These are phyloP conservation scores for Fusarium mexicanum DNA, from an alignment of 2,329 filamentous ascomycete species.

Conservation along the genomic window DNA sequence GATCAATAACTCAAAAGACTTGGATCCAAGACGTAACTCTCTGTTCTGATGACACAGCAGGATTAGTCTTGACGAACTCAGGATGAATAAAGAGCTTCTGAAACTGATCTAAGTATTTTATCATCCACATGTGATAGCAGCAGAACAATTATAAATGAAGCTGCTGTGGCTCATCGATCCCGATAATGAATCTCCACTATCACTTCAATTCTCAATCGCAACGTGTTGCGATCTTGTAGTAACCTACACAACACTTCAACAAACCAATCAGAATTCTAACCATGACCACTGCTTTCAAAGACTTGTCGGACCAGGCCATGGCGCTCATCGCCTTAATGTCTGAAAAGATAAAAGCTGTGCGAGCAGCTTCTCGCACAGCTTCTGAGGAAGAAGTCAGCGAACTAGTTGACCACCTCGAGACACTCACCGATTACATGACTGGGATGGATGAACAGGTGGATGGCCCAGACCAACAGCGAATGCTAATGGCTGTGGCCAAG, in stretches of 20 bases:
- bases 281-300: no score
- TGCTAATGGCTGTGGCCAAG: background rate
- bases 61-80: background rate
- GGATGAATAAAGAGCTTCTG: background rate
- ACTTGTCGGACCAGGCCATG: background rate
- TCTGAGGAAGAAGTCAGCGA: background rate
- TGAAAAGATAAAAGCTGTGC: background rate
- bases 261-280: background rate
- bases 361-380: no score
- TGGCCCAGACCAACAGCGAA: background rate
- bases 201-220: background rate
- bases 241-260: background rate
- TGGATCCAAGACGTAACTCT: background rate
- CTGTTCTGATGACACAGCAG: background rate
- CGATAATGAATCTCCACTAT: background rate
- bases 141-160: background rate
- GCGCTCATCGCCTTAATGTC: background rate
- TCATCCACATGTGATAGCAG: background rate
- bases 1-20: background rate
- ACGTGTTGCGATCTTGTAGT: background rate
- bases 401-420: background rate
- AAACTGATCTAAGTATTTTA: background rate
- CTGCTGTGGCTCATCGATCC: background rate
- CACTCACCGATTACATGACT: background rate
- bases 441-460: background rate